phyloP scores from a whole-genome alignment of 345 rosid genomes.

The Microthlaspi erraticum region DNA sequence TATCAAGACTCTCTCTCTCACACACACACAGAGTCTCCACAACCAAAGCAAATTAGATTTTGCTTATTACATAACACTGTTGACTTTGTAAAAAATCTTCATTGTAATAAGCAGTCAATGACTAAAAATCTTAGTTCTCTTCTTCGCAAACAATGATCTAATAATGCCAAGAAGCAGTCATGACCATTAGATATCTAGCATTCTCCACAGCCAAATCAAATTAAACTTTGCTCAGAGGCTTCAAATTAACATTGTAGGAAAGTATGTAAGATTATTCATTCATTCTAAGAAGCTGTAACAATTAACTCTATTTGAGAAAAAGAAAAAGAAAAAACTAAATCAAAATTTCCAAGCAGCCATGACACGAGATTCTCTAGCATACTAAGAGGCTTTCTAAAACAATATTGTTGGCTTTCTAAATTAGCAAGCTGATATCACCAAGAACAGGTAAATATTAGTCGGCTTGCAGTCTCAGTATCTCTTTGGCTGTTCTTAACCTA shows the following conservation, averaged over 20 bases:
- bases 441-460: slow-evolving; percentile 43
- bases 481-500: slow-evolving; percentile 85
- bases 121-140: no score
- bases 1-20: background rate
- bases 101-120: slow-evolving; percentile 7
- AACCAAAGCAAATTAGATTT: slow-evolving; percentile 2
- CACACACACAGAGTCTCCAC: background rate
- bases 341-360: no score
- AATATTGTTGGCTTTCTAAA: background rate
- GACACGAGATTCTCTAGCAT: no score
- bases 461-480: slow-evolving; percentile 80
- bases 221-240: background rate
- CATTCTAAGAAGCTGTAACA: no score
- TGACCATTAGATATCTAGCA: slow-evolving; percentile 3
- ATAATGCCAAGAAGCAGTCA: background rate
- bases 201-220: slow-evolving; percentile 1
- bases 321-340: no score
- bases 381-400: background rate
- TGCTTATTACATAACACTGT: slow-evolving; percentile 3
- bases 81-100: background rate
- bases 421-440: slow-evolving; percentile 1
- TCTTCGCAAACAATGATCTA: background rate
- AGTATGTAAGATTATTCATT: no score
- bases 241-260: no score
- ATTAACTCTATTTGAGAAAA: no score